phyloP scores from a whole-genome alignment of 306 rosid genomes.

The Quercus ilex region DNA sequence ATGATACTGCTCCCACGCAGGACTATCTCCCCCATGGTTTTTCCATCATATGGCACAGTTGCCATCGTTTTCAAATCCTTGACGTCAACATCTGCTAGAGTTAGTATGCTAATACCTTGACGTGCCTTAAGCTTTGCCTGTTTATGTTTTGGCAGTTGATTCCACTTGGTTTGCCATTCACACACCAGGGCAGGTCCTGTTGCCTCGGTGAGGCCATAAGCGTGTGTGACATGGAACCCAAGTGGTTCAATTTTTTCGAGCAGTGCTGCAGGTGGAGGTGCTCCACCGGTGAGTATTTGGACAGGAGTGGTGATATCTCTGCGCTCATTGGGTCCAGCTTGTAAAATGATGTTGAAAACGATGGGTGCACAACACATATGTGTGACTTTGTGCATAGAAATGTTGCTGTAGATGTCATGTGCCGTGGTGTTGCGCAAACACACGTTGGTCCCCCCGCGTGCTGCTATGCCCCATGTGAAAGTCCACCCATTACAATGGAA shows the following conservation, averaged over 20 bases:
- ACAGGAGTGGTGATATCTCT: constrained; percentile 25
- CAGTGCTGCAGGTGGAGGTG: constrained; percentile 71
- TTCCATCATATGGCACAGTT: constrained; percentile 67
- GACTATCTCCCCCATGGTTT: constrained; percentile 75
- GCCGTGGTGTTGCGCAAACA: constrained; percentile 65
- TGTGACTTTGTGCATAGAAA: constrained; percentile 54
- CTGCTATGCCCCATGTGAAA: constrained; percentile 91
- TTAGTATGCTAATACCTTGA: constrained; percentile 71
- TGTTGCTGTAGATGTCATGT: constrained; percentile 48
- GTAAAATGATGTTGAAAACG: constrained; percentile 63
- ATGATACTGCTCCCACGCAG: constrained; percentile 75
- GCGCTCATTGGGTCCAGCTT: constrained; percentile 37
- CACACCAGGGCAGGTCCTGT: constrained; percentile 90
- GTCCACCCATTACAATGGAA: constrained; percentile 99
- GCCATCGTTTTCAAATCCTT: constrained; percentile 61
- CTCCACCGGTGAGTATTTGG: constrained; percentile 82
- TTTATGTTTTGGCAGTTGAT: constrained; percentile 27
- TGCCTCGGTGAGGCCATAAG: constrained; percentile 85
- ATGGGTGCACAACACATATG: constrained; percentile 97
- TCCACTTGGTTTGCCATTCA: constrained; percentile 86
- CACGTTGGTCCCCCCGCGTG: constrained; percentile 83
- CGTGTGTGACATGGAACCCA: constrained; percentile 90
- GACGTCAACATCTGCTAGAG: constrained; percentile 70
- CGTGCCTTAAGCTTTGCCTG: constrained; percentile 67
- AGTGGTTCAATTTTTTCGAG: constrained; percentile 49